Conservation (phyloP, 805 yeast species). For the Candida railenensis region DNA sequence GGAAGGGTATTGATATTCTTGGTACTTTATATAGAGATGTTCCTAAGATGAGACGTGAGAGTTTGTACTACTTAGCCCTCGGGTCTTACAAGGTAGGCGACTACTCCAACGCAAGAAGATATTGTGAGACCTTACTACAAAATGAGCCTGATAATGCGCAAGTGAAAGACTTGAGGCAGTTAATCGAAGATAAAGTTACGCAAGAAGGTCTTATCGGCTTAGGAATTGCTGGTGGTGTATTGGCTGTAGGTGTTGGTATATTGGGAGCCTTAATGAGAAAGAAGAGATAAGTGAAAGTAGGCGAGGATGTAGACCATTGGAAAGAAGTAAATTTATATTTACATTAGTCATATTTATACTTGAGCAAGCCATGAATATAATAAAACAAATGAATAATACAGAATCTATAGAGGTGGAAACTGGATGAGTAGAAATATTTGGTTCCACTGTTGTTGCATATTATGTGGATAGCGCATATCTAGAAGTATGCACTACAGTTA, state of each 20-base stretch:
- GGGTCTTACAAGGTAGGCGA: constrained; percentile 91
- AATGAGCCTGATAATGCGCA: constrained; percentile 87
- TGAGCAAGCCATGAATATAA: no score
- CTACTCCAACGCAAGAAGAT: constrained; percentile 79
- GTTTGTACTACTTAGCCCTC: constrained; percentile 80
- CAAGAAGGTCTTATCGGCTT: constrained; percentile 87
- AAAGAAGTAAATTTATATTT: no score
- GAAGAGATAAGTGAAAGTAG: constrained; percentile 18
- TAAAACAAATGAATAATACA: no score
- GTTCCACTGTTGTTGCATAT: no score
- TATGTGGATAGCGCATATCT: no score
- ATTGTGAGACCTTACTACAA: constrained; percentile 70
- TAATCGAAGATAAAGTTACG: constrained; percentile 81
- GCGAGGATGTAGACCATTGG: no score
- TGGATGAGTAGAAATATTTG: no score
- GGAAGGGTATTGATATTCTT: constrained; percentile 75
- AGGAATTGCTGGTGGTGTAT: constrained; percentile 80
- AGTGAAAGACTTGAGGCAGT: constrained; percentile 65
- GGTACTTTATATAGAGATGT: constrained; percentile 70
- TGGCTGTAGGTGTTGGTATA: constrained; percentile 80
- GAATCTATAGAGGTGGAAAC: no score
- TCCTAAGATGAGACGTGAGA: constrained; percentile 83
- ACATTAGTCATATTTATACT: no score
- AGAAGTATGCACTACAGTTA: no score
- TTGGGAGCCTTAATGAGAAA: constrained; percentile 41